Percentiles rank a stretch among this genome's conserved stretches.
phyloP scores from a whole-genome alignment of 305 asterid species.

The Plantago rigida region DNA sequence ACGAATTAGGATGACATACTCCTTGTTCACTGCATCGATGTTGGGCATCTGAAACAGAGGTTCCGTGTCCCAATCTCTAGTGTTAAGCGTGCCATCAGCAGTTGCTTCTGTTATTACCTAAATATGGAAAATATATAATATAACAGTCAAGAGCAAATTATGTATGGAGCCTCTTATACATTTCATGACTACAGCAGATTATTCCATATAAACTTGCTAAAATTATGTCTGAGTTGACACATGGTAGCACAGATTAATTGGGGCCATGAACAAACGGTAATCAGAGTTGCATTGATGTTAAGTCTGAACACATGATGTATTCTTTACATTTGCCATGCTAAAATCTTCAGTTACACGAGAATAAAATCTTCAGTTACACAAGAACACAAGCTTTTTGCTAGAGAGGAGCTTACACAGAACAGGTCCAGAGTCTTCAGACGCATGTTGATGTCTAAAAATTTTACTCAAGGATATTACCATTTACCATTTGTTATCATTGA shows the following conservation, averaged over 20 bases:
- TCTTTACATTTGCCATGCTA: background rate
- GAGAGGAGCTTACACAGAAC: no score
- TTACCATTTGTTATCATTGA: no score
- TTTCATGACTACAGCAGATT: conserved; percentile 10
- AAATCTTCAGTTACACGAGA: conserved; percentile 1
- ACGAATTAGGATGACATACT: conserved; percentile 41
- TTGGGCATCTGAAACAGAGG: conserved; percentile 70
- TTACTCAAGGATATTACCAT: no score
- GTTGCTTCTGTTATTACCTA: conserved; percentile 79
- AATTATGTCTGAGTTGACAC: background rate
- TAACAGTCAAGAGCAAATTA: conserved; percentile 17
- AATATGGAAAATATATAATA: conserved; percentile 15
- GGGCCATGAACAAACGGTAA: background rate
- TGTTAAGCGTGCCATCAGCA: conserved; percentile 69
- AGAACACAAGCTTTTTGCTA: background rate
- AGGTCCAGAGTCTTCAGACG: no score
- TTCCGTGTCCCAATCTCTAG: conserved; percentile 82
- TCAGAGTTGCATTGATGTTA: background rate
- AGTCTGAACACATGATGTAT: background rate
- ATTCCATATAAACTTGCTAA: background rate
- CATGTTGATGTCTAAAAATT: no score
- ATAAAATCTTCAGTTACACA: background rate
- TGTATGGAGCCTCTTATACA: background rate
- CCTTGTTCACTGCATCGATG: conserved; percentile 42
- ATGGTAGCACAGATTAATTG: background rate